Percentiles rank a stretch among this genome's conserved stretches.
Evolutionary conservation across 129 eudicot genomes (phyloP).

Genomic region (Solidago caesia): DNA sequence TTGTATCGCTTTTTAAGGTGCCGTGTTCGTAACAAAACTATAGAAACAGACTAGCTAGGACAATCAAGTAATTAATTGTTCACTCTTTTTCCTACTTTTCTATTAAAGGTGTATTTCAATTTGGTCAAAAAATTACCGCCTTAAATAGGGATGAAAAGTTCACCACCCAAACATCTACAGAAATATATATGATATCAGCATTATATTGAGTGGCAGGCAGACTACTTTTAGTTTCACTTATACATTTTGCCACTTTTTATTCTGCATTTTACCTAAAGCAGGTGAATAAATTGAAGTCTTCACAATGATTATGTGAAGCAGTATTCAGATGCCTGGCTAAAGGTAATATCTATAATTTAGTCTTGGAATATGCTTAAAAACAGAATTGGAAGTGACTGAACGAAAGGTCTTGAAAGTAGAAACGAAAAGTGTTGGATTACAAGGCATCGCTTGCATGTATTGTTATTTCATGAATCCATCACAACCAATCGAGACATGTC

Average conservation of each 20-base stretch:
- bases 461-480: neutral
- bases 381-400: neutral
- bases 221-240: neutral
- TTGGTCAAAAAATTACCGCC: too few relatives aligned
- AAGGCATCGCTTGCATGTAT: neutral
- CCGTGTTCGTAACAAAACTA: neutral
- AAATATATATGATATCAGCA: neutral
- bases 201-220: neutral
- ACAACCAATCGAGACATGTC: neutral
- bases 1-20: neutral
- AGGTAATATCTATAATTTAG: neutral
- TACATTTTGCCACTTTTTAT: neutral
- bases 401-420: neutral
- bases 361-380: neutral
- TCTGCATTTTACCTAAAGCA: neutral
- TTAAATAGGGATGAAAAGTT: neutral
- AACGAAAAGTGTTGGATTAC: neutral
- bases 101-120: neutral
- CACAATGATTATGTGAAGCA: neutral
- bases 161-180: neutral
- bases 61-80: neutral
- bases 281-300: neutral
- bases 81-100: slow-evolving; percentile 2
- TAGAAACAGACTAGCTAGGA: neutral
- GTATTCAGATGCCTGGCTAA: neutral